These are phyloP conservation scores for Panellus pusillus DNA, from an alignment of 768 basidiomycete genomes.

Conservation along the genomic window DNA sequence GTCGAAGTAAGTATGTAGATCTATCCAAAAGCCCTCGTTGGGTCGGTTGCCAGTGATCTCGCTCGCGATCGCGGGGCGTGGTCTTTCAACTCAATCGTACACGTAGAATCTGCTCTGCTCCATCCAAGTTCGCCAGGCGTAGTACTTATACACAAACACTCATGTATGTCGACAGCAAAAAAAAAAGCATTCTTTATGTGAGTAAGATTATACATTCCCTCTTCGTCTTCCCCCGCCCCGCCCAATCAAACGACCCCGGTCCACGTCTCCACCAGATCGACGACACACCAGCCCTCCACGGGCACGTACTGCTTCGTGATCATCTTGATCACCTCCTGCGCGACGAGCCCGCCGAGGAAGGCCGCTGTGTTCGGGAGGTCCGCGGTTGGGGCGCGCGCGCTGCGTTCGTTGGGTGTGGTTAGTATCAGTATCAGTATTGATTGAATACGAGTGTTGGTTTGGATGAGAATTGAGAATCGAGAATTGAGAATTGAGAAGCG, in stretches of 20 bases:
- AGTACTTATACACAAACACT: too few species aligned
- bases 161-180: constrained; percentile 16
- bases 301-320: constrained; percentile 96
- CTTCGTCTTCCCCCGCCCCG: neutral
- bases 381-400: constrained; percentile 75
- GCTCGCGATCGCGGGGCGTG: too few species aligned
- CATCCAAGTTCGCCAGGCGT: too few species aligned
- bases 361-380: constrained; percentile 94
- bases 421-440: too few species aligned
- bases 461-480: too few species aligned
- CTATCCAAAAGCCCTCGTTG: too few species aligned
- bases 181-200: neutral
- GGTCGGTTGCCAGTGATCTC: too few species aligned
- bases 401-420: constrained; percentile 40
- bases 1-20: too few species aligned
- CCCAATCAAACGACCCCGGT: constrained; percentile 52
- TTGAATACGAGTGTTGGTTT: too few species aligned
- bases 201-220: neutral
- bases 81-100: too few species aligned
- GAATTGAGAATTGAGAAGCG: too few species aligned
- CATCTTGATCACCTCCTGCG: constrained; percentile 97
- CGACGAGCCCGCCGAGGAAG: constrained; percentile 89
- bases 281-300: constrained; percentile 77
- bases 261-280: constrained; percentile 83
- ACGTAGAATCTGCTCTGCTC: too few species aligned